A percentile compares a stretch with the other conserved stretches of the same genome.
Evolutionary conservation across 257 asterid genomes (phyloP).

Genomic region (Anisodus acutangulus): DNA sequence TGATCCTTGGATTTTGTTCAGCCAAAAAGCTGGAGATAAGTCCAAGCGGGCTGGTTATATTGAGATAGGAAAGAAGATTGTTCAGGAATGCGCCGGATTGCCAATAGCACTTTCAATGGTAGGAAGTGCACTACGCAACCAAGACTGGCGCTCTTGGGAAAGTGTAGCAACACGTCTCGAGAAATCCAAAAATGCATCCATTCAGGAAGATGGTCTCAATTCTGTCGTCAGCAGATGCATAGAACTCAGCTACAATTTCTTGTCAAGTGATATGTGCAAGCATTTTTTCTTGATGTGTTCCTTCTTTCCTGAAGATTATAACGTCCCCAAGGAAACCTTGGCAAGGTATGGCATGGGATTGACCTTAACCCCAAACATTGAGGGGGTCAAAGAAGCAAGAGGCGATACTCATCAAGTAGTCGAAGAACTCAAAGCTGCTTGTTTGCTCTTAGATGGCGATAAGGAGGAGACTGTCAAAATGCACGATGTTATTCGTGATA

Average conservation of each 20-base stretch:
- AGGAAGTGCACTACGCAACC: background rate
- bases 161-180: background rate
- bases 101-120: background rate
- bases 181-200: background rate
- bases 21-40: background rate
- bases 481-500: background rate
- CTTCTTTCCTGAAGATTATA: conserved; percentile 17
- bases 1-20: background rate
- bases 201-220: background rate
- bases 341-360: background rate
- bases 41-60: background rate
- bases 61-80: background rate
- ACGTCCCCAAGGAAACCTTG: background rate
- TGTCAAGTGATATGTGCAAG: background rate
- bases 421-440: background rate
- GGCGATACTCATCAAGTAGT: background rate
- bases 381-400: background rate
- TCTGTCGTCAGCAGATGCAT: background rate
- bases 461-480: conserved; percentile 1
- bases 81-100: background rate
- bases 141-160: background rate
- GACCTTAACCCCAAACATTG: background rate
- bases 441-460: conserved; percentile 2
- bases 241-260: background rate
- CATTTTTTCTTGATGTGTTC: background rate